Conservation (phyloP, 1,139 yeast genomes). For the Arxiozyma heterogenica region DNA sequence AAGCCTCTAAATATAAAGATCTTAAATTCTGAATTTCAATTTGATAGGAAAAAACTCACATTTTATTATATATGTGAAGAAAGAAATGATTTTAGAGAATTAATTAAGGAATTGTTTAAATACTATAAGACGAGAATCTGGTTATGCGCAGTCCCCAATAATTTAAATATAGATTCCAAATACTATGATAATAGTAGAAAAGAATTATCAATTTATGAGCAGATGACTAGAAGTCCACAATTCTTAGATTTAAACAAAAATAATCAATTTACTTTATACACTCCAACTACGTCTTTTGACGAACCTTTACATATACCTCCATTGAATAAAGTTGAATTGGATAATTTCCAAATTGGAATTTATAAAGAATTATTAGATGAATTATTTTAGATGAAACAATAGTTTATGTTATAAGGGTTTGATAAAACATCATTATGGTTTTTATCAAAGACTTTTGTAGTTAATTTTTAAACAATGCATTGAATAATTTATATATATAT, state of each 20-base stretch:
- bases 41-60: constrained; percentile 87
- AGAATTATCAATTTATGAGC: constrained; percentile 25
- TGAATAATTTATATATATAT: too few relatives aligned
- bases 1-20: constrained; percentile 36
- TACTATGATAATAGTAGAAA: constrained; percentile 23
- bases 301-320: constrained; percentile 14
- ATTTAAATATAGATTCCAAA: constrained; percentile 25
- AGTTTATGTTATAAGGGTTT: background rate
- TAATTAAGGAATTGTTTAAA: constrained; percentile 85
- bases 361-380: constrained; percentile 30
- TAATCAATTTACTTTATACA: background rate
- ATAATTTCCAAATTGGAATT: constrained; percentile 31
- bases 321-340: constrained; percentile 24
- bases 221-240: constrained; percentile 23
- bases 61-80: constrained; percentile 67
- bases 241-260: background rate
- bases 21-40: constrained; percentile 82
- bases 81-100: constrained; percentile 84
- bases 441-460: background rate
- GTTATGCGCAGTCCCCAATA: constrained; percentile 74
- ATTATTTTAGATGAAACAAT: constrained; percentile 11
- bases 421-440: background rate
- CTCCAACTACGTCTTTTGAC: background rate
- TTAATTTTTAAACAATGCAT: background rate
- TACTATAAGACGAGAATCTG: constrained; percentile 94